Evolutionary conservation across 2,329 filamentous ascomycete species (phyloP).

Genomic region (Teratosphaeria gauchensis): DNA sequence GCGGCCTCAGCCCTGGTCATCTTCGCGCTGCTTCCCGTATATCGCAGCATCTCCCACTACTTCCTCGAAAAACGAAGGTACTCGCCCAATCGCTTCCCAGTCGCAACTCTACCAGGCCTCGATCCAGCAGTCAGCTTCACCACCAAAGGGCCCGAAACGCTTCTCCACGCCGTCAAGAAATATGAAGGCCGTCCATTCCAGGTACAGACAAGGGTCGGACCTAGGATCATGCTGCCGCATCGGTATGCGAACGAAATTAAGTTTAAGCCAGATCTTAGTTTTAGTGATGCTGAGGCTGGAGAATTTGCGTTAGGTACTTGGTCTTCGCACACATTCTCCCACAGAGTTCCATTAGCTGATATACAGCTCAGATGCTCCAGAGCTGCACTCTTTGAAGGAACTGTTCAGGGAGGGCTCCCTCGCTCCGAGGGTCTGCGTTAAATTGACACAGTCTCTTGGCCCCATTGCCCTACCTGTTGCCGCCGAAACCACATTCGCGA

Average conservation of each 20-base stretch:
- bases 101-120: background rate
- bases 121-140: background rate
- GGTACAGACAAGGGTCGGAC: slow-evolving; percentile 9
- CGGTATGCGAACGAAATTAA: background rate
- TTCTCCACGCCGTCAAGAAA: background rate
- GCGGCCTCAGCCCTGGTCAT: background rate
- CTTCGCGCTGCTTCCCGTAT: background rate
- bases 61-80: background rate
- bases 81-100: background rate
- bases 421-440: slow-evolving; percentile 7
- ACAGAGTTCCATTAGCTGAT: too few species aligned
- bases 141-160: background rate
- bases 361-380: background rate
- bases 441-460: slow-evolving; percentile 16
- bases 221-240: slow-evolving; percentile 13
- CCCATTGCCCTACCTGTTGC: slow-evolving; percentile 16
- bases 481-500: slow-evolving; percentile 13
- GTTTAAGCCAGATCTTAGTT: slow-evolving; percentile 5
- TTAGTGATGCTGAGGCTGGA: slow-evolving; percentile 1
- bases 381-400: background rate
- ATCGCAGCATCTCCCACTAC: background rate
- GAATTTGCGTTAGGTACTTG: background rate
- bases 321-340: background rate
- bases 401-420: background rate
- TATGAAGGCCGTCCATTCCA: slow-evolving; percentile 5